Evolutionary conservation across 805 yeast genomes (phyloP).

Genomic region (Teunomyces gatunensis): DNA sequence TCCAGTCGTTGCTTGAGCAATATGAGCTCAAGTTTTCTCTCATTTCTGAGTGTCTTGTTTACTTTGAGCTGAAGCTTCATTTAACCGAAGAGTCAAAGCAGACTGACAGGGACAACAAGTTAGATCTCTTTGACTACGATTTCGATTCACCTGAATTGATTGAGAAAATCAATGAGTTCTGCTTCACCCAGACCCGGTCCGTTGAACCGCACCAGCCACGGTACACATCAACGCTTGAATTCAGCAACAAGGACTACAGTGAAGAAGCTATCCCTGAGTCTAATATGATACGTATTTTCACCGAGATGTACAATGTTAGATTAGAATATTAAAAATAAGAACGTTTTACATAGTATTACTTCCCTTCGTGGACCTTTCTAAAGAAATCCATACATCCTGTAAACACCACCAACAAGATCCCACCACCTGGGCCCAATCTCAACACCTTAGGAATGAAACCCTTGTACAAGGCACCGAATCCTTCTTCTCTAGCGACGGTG

Average conservation of each 20-base stretch:
- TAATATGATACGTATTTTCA: conserved; percentile 4
- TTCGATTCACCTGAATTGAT: conserved; percentile 23
- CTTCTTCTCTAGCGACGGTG: conserved; percentile 84
- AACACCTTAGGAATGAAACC: conserved; percentile 97
- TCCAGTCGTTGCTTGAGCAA: conserved; percentile 15
- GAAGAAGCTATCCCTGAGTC: background rate
- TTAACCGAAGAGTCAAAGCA: conserved; percentile 14
- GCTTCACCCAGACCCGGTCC: background rate
- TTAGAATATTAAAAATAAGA: background rate
- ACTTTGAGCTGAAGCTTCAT: conserved; percentile 17
- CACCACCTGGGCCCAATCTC: conserved; percentile 99
- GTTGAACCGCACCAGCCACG: background rate
- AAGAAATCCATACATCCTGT: conserved; percentile 93
- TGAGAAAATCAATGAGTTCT: conserved; percentile 4
- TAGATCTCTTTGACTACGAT: conserved; percentile 23
- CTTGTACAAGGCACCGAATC: conserved; percentile 85
- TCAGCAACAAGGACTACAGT: conserved; percentile 2
- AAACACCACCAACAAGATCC: conserved; percentile 95
- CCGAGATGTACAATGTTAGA: conserved; percentile 1
- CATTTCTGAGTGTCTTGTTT: conserved; percentile 15
- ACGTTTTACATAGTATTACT: background rate
- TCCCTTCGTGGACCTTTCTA: conserved; percentile 47
- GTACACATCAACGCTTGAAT: conserved; percentile 3
- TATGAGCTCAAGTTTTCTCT: conserved; percentile 11
- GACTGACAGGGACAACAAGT: conserved; percentile 10